A percentile compares a stretch with the other conserved stretches of the same genome.
Conservation (phyloP, 805 yeast species). For the Hanseniaspora vineae region DNA sequence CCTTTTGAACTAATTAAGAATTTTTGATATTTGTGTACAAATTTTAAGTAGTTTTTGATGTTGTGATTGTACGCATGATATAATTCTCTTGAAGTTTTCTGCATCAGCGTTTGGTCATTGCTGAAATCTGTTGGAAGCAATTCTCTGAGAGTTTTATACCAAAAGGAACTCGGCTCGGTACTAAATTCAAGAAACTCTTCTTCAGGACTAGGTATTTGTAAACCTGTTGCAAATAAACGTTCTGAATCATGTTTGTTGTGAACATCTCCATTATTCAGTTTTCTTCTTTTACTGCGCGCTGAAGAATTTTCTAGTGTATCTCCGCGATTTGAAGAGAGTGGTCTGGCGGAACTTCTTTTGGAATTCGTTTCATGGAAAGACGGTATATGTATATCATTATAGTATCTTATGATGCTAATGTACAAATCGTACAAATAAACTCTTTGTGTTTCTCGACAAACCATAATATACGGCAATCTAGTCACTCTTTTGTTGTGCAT, state of each 20-base stretch:
- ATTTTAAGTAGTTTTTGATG: neutral
- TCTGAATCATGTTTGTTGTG: too few species aligned
- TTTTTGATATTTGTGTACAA: neutral
- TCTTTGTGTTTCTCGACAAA: conserved; percentile 2
- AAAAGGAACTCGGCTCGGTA: neutral
- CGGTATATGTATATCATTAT: conserved; percentile 1
- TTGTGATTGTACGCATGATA: too few species aligned
- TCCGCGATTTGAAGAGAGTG: too few species aligned
- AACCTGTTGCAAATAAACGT: too few species aligned
- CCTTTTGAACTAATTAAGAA: neutral
- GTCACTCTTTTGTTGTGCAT: too few species aligned
- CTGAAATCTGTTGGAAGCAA: too few species aligned
- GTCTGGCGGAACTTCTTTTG: too few species aligned
- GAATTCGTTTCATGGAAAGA: neutral
- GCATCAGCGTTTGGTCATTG: too few species aligned
- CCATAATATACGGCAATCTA: neutral
- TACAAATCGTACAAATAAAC: conserved; percentile 29
- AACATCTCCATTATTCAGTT: too few species aligned
- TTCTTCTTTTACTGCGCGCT: neutral
- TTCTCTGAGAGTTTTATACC: neutral
- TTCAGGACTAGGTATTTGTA: too few species aligned
- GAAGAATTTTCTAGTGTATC: too few species aligned
- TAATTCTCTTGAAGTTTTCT: too few species aligned
- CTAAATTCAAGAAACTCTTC: neutral
- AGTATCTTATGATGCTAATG: conserved; percentile 21